A percentile compares a stretch with the other conserved stretches of the same genome.
These are phyloP conservation scores for Neofusicoccum laricinum DNA, from an alignment of 2,329 filamentous ascomycete genomes.

Conservation along the genomic window DNA sequence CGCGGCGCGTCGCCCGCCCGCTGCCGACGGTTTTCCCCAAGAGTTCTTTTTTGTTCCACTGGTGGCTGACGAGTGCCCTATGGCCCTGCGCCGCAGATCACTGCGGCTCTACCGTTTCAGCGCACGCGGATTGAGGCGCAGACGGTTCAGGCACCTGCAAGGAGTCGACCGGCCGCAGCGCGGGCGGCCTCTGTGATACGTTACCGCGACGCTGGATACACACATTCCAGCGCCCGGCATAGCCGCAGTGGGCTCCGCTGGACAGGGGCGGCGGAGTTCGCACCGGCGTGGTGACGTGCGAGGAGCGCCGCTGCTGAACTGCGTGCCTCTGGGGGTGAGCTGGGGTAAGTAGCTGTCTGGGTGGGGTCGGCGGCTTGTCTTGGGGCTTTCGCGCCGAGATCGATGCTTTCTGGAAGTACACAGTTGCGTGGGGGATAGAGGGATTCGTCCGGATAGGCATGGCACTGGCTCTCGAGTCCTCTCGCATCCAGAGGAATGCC, in stretches of 20 bases:
- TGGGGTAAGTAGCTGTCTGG: too few relatives aligned
- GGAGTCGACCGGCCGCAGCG: background rate
- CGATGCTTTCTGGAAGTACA: too few relatives aligned
- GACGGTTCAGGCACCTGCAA: background rate
- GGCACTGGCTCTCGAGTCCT: too few relatives aligned
- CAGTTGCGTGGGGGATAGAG: too few relatives aligned
- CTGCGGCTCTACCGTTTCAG: background rate
- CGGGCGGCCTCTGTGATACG: background rate
- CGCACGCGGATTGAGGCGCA: background rate
- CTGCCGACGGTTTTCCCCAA: background rate
- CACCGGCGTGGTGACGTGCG: background rate
- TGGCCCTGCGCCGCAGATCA: background rate
- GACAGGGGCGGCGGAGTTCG: background rate
- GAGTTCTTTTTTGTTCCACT: background rate
- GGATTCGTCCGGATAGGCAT: too few relatives aligned
- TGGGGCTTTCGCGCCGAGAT: too few relatives aligned
- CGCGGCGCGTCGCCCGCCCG: background rate
- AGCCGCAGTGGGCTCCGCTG: background rate
- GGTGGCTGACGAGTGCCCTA: background rate
- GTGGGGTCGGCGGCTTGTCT: too few relatives aligned
- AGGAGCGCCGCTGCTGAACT: too few relatives aligned
- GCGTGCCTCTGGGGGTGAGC: too few relatives aligned
- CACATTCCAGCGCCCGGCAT: background rate
- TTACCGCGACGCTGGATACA: background rate
- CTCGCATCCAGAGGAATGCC: too few relatives aligned